Evolutionary conservation across 2,329 filamentous ascomycete species (phyloP), one percentile per base, ranked within the genome.

Genomic region (Aspergillus sp.): DNA sequence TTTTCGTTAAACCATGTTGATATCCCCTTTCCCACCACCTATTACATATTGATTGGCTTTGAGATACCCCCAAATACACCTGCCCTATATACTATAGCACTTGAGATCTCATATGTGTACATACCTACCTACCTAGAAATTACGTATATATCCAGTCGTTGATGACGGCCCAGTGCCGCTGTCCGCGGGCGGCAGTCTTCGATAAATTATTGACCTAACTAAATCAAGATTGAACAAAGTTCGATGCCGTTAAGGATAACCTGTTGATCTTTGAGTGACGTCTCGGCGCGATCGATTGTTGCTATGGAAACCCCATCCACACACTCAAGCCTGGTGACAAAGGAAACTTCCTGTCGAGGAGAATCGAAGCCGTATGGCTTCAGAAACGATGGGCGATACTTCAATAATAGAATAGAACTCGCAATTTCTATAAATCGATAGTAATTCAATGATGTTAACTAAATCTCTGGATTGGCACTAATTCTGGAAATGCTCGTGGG

Each of bases 51-150:
- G 64, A 69, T 66, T 66, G 63, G 59, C 61, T 67, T 70, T 73
- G 69, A 73, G 70, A 73, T 73, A 73, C 70, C 70, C 70, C 69
- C 69, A 65, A 67, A 71, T 67, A 72, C 65, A 70, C 67, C 68
- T 66, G 66, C 67, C 66, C 51, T 54, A 24, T 20, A 22, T 61
- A 60, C 64, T 62, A 58, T 68, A 64, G 67, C 67, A 64, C 65
- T 64, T 61, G 59, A 62, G 54, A 58, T 65, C 61, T n/a, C 34
- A 13, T 13, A 5, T 13, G 64, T 73, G 68, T 73, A 72, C 66
- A 73, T 73, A 72, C 57, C 27, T 4, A 30, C 27, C 27, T 30
- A 30, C 27, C 27, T 64, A 61, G 40, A 63, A 50, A 60, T 30
- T 34, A 54, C 46, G 57, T 54, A 69, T 67, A 72, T 66, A 71